Evolutionary conservation across 2,329 filamentous ascomycete genomes (phyloP).

Genomic region (Lachnellula arida): DNA sequence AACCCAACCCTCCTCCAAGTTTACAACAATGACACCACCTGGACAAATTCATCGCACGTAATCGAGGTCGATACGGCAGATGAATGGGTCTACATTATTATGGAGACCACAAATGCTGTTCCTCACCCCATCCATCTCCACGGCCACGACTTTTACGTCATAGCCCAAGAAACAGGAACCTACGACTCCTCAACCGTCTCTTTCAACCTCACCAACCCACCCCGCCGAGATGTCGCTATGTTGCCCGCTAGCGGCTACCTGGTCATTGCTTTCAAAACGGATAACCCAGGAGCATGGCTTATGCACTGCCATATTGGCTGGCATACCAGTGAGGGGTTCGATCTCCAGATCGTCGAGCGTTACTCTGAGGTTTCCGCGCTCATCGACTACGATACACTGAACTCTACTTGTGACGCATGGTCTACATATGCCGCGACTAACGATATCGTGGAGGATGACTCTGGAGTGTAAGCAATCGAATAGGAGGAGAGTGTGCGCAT

Average conservation of each 20-base stretch:
- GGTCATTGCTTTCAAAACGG: conserved; percentile 24
- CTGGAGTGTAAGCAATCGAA: conserved; percentile 22
- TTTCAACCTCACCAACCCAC: conserved; percentile 37
- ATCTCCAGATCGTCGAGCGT: conserved; percentile 44
- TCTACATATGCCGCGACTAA: conserved; percentile 16
- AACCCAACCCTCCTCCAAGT: conserved; percentile 41
- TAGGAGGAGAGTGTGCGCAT: background rate
- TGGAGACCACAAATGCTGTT: conserved; percentile 19
- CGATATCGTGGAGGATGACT: conserved; percentile 6
- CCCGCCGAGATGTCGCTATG: conserved; percentile 48
- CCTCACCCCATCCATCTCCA: conserved; percentile 42
- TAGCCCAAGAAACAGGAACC: conserved; percentile 42
- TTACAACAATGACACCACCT: conserved; percentile 24
- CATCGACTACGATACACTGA: conserved; percentile 11
- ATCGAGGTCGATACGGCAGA: conserved; percentile 24
- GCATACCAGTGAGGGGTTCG: conserved; percentile 50
- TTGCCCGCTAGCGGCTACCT: conserved; percentile 31
- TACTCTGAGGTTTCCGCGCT: conserved; percentile 8
- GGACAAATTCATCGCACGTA: conserved; percentile 18
- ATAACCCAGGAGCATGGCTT: conserved; percentile 29
- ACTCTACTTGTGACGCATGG: conserved; percentile 17
- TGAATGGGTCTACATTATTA: conserved; percentile 30
- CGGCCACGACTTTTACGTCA: conserved; percentile 45
- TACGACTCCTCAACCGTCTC: conserved; percentile 25
- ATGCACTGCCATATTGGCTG: conserved; percentile 39